Evolutionary conservation across 2,329 filamentous ascomycete genomes (phyloP).

Genomic region (Pseudogymnoascus sp.): DNA sequence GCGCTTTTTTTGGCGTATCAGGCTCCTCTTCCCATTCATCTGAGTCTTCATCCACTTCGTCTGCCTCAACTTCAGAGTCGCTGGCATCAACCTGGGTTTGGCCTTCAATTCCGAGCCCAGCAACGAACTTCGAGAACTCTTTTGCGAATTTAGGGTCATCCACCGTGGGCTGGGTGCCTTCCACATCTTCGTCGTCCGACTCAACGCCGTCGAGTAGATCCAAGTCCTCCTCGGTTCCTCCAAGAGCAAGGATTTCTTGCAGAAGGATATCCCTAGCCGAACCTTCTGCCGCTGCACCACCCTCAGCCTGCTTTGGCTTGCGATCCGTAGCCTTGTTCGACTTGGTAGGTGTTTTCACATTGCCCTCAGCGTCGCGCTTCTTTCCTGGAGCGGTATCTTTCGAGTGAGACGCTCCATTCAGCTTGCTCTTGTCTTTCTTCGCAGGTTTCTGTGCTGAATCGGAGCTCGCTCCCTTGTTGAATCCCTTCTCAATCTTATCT

Average conservation of each 20-base stretch:
- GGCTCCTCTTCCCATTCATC: slow-evolving; percentile 29
- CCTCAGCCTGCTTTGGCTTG: slow-evolving; percentile 14
- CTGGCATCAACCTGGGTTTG: slow-evolving; percentile 37
- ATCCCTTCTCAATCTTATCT: slow-evolving; percentile 49
- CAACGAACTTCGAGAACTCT: slow-evolving; percentile 48
- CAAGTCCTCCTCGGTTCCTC: slow-evolving; percentile 59
- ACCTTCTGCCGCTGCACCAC: slow-evolving; percentile 17
- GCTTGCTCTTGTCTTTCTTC: slow-evolving; percentile 41
- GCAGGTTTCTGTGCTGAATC: slow-evolving; percentile 23
- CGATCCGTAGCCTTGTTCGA: slow-evolving; percentile 17
- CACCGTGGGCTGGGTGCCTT: slow-evolving; percentile 24
- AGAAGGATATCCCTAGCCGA: slow-evolving; percentile 39
- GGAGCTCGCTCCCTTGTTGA: slow-evolving; percentile 32
- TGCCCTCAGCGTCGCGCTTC: slow-evolving; percentile 30
- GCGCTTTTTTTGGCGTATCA: slow-evolving; percentile 23
- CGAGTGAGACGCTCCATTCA: slow-evolving; percentile 30
- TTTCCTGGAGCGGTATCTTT: slow-evolving; percentile 30
- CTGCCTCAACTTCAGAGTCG: slow-evolving; percentile 33
- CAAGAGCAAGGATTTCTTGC: slow-evolving; percentile 58
- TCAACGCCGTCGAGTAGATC: slow-evolving; percentile 52
- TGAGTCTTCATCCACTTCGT: slow-evolving; percentile 32
- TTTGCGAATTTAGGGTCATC: slow-evolving; percentile 24
- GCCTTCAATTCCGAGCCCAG: slow-evolving; percentile 44
- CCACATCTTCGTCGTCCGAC: slow-evolving; percentile 43
- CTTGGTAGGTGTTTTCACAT: slow-evolving; percentile 25